Base-by-base conservation (phyloP, 805 yeast genomes). In the Candida saitoana region DNA sequence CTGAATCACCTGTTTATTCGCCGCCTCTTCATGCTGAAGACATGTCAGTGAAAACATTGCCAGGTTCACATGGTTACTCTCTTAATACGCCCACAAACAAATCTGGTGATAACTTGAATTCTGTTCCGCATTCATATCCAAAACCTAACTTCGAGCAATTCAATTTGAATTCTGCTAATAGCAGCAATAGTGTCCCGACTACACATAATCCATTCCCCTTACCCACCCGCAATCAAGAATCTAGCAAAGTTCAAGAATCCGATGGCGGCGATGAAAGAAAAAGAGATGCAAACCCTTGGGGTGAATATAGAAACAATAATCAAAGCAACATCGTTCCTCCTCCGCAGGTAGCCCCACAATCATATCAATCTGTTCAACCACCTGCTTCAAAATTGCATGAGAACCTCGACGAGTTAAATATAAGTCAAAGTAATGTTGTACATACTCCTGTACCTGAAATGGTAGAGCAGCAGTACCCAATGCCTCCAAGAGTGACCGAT, bases 211-310 rank as follows among this genome's bases (percentile, higher is more conserved):
- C 46, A 14, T 43, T 43, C 25, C 46, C 48, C 15, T 35, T 38
- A 9, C 35, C 39, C 6, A n/a, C 7, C 3, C 22, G 20, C 5
- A n/a, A 17, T 35, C 27, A 19, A 29, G 31, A 15, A 17, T 14
- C 31, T 12, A 36, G 8, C 15, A 9, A 17, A 3, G 27, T 29
- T 7, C 30, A 34, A 3, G 19, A 24, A 15, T 14, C 41, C n/a
- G 39, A 34, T 16, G 15, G 16, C 18, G 18, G 31, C 8, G 40
- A 38, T 12, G 25, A 41, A 8, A 39, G 39, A 5, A 44, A 44
- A 34, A 53, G 48, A 29, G 42, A 44, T 41, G 56, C 56, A 11
- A 65, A 65, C 36, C 70, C 70, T 3, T 65, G 70, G 70, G 65
- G 65, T 3, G 63, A 59, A 7, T 64, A 49, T 43, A 49, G 57